Evolutionary conservation across 1,284 basidiomycete genomes (phyloP).

Genomic region (Mycocalia duriaeana): DNA sequence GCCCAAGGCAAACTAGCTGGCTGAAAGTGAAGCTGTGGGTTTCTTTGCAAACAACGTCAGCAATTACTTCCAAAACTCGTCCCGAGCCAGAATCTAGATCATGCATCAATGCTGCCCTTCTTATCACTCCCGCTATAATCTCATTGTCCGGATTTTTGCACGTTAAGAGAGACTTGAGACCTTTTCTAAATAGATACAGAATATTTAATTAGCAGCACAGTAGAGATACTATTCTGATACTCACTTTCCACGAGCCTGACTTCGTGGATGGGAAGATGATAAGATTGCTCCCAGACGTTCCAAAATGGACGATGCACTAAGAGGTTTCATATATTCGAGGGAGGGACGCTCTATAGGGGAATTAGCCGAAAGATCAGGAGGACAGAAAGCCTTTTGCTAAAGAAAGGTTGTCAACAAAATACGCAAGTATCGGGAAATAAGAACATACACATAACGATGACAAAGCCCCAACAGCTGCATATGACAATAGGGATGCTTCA

Average conservation of each 20-base stretch:
- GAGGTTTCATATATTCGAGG: conserved; percentile 46
- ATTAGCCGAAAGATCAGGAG: conserved; percentile 50
- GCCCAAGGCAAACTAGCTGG: conserved; percentile 76
- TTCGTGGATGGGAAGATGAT: conserved; percentile 47
- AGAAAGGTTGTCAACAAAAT: conserved; percentile 8
- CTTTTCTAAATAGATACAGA: conserved; percentile 52
- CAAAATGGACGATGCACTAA: conserved; percentile 48
- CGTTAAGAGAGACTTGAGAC: conserved; percentile 67
- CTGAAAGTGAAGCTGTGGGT: conserved; percentile 64
- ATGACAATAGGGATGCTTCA: conserved; percentile 70
- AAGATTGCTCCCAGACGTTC: conserved; percentile 67
- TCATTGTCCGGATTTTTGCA: conserved; percentile 36
- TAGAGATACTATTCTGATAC: conserved; percentile 18
- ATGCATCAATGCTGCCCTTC: conserved; percentile 60
- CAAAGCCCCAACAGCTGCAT: conserved; percentile 78
- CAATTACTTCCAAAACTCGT: conserved; percentile 78
- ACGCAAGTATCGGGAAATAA: neutral
- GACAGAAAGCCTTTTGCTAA: conserved; percentile 71
- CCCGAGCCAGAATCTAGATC: conserved; percentile 39
- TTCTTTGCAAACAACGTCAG: conserved; percentile 67
- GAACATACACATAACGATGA: conserved; percentile 79
- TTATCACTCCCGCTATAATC: conserved; percentile 40
- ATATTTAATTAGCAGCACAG: conserved; percentile 3
- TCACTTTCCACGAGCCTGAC: conserved; percentile 60
- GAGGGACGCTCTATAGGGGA: conserved; percentile 57